Evolutionary conservation across 257 asterid genomes (phyloP), one percentile per base, ranked within the genome.

Genomic region (Forsythia viridissima): DNA sequence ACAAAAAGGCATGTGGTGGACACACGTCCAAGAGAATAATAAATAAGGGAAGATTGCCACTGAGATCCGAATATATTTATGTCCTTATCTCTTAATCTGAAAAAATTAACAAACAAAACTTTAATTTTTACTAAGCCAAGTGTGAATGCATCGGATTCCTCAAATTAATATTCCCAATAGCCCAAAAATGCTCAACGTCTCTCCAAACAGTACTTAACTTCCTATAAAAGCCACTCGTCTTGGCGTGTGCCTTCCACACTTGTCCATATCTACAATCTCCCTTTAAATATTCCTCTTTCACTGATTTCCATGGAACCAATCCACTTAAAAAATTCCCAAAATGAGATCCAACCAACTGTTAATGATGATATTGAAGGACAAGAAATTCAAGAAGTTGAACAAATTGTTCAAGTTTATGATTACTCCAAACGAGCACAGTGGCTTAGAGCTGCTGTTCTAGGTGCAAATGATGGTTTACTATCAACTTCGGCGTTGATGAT

Each of bases 371-470:
- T 83, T n/a, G 93, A 89, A 61, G 75, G 76, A 9, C 86, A 83
- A 70, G 59, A 44, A 11, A 40, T 41, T 11, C 74, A 70, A n/a
- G 69, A 73, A 6, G 63, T 74, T 2, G 79, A 75, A 5, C 13
- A 57, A 7, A 84, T 79, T 34, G 81, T 76, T 70, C 38, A 72
- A 4, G 77, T 76, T 39, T 80, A 79, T 0, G 92, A 92, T 80
- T 91, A 89, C 76, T 82, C 96, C 0, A 83, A 74, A 10, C 78
- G 96, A 30, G 93, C 90, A 0, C 93, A 89, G 74, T 92, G 97
- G 97, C 94, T 92, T 2, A 37, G 97, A 38, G 97, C 97, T 0
- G 91, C 93, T 0, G 89, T 92, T 2, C 36, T 92, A 20, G 97
- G 97, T 0, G 94, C 96, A 18, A 92, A 92, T 52, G 97, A 92